Base-by-base conservation (phyloP, 2,329 filamentous ascomycete genomes). In the Cladosporium oxysporum region DNA sequence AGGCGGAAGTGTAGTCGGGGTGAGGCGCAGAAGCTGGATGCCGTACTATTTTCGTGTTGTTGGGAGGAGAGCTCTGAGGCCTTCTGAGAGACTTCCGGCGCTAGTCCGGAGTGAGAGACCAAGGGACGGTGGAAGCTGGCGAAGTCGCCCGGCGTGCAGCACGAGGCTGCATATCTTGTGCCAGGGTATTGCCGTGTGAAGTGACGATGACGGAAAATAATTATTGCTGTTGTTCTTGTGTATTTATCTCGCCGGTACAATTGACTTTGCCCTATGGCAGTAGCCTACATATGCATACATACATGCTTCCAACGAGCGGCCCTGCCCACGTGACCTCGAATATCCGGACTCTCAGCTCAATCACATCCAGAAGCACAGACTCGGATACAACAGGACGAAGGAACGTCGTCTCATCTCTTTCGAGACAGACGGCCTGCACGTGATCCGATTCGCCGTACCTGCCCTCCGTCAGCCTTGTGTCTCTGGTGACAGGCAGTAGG, bases 31-130 rank as follows among this genome's bases (percentile, higher is more conserved):
- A 29, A 53, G 50, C 50, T 53, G 50, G 26, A 53, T 53, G 23
- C 50, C 58, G 58, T 44, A 50, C 58, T 61, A 61, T 61, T 61
- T 52, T 61, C 58, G 58, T 61, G 29, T 53, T 53, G 50, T 53
- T 53, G 50, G 50, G 50, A 53, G 50, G 50, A 29, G 50, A 53
- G 50, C 50, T 53, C 50, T 29, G 14, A 47, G 41, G 41, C 41
- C 16, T 4, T 16, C 14, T n/a, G n/a, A 21, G n/a, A 47, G 41
- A 47, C 41, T 47, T 29, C 28, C 52, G 52, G 26, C 50, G 52
- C 52, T 47, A 47, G 41, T 21, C 41, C 41, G 41, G 41, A 47
- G 41, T 47, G 41, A 47, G 41, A 47, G 41, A 47, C n/a, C 33
- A 35, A 35, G 33, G 33, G 33, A 47, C 41, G n/a, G n/a, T 47